phyloP scores from a whole-genome alignment of 2,329 filamentous ascomycete species.

The Claviceps sp. region DNA sequence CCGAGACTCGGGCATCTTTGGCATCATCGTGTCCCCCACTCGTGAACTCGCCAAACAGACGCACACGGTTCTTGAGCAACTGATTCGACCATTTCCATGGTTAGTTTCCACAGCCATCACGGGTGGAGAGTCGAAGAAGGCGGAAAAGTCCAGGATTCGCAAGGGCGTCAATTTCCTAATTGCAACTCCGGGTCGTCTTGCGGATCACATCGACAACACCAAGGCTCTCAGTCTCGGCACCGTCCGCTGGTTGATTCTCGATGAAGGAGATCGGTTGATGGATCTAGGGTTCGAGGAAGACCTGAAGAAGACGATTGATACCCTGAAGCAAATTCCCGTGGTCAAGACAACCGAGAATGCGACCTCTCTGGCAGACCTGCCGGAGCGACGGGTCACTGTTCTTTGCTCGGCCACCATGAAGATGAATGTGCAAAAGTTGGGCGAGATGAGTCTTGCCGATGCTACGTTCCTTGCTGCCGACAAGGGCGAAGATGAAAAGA shows the following conservation, averaged over 20 bases:
- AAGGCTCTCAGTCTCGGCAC: constrained; percentile 77
- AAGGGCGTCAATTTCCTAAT: constrained; percentile 95
- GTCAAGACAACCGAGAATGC: constrained; percentile 46
- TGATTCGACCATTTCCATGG: constrained; percentile 85
- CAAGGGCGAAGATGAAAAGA: constrained; percentile 33
- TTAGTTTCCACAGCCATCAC: constrained; percentile 79
- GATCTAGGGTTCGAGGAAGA: constrained; percentile 95
- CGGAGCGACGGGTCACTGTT: constrained; percentile 68
- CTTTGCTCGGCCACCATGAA: constrained; percentile 97
- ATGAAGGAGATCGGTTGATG: constrained; percentile 97
- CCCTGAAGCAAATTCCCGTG: constrained; percentile 53
- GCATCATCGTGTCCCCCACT: constrained; percentile 85
- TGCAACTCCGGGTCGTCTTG: constrained; percentile 80
- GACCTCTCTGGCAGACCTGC: constrained; percentile 47
- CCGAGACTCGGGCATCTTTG: constrained; percentile 80
- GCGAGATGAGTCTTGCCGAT: constrained; percentile 89
- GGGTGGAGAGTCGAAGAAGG: constrained; percentile 55
- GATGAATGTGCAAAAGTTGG: constrained; percentile 86
- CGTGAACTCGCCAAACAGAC: constrained; percentile 93
- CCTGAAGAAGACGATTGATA: constrained; percentile 71
- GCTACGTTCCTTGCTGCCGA: constrained; percentile 71
- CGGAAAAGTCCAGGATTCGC: constrained; percentile 82
- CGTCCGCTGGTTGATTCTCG: constrained; percentile 85
- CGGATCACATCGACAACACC: constrained; percentile 87
- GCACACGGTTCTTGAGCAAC: constrained; percentile 66